A percentile compares a stretch with the other conserved stretches of the same genome.
Evolutionary conservation across 1,284 basidiomycete species (phyloP).

Genomic region (Leccinum pallidistipes): DNA sequence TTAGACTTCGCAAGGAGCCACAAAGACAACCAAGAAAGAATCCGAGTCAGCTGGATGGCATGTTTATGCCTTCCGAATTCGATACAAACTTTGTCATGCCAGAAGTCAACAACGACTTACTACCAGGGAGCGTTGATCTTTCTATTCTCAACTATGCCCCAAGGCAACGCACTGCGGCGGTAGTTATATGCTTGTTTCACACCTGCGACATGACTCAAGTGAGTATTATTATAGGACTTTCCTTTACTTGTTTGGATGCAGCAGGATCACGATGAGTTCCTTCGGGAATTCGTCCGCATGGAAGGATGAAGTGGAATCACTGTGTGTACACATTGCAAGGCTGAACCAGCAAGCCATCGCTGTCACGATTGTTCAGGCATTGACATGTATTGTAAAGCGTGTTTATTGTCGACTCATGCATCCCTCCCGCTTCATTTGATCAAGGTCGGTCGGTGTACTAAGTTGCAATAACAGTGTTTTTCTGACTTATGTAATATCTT

Average conservation of each 20-base stretch:
- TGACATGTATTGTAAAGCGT: neutral
- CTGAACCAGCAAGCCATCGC: neutral
- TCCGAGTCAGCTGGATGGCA: neutral
- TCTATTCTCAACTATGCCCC: neutral
- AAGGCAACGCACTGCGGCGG: neutral
- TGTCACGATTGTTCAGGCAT: constrained; percentile 3
- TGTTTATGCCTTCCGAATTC: neutral
- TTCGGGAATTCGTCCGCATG: constrained; percentile 2
- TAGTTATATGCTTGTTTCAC: neutral
- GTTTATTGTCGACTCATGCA: neutral
- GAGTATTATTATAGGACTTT: neutral
- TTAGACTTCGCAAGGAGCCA: neutral
- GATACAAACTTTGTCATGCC: neutral
- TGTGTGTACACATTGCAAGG: neutral
- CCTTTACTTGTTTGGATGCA: constrained; percentile 3
- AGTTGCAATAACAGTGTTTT: neutral
- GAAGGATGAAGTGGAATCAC: constrained; percentile 4
- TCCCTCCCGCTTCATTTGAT: neutral
- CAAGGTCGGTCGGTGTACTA: neutral
- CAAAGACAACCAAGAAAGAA: neutral
- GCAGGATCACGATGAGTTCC: constrained; percentile 1
- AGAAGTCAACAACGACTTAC: neutral
- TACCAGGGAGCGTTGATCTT: neutral
- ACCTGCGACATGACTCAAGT: neutral
- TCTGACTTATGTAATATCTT: neutral